Base-by-base conservation (phyloP, 352 stramenopile species). In the Nothophytophthora sp. region DNA sequence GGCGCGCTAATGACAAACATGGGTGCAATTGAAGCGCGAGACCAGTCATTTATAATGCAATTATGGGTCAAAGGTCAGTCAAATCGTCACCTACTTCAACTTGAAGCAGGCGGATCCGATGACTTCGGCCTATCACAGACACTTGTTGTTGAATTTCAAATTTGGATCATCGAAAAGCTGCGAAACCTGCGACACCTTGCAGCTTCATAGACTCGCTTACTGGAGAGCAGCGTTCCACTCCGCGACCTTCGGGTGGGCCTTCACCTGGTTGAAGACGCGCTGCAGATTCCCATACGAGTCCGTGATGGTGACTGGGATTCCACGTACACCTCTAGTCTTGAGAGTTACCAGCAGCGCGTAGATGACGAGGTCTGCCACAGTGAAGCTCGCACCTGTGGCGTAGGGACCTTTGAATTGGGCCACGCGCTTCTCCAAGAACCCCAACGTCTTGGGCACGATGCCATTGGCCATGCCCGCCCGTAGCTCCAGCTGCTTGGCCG, bases 341-440 rank as follows among this genome's bases (percentile, higher is more conserved):
- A 71, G 18, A 16, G 54, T 42, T 9, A 56, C 33, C 24, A 79
- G 13, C 4, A 71, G 29, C 22, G 50, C 40, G 45, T 76, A 79
- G 18, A 83, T 40, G 8, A 56, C 72, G 18, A 86, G 53, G 37
- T 86, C 74, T 2, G 71, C 71, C 6, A 86, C 47, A 0, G 58
- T 81, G 5, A 86, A 29, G 5, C 48, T 24, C 20, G 57, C 27
- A 4, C 51, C 61, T 5, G 63, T 50, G 16, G 59, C 60, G 25
- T 68, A 70, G 2, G 35, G 27, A 1, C 42, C 42, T 19, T 62
- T 53, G 45, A 65, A 81, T 1, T 56, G 30, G 9, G 33, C 44
- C 4, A 82, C 20, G 15, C 76, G 60, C 29, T 63, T 63, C 35
- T 87, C 67, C 11, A 87, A 27, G 8, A 52, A 54, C 1, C 35